phyloP scores from a whole-genome alignment of 192 early-diverging fungal species.

The Obelidium mucronatum region DNA sequence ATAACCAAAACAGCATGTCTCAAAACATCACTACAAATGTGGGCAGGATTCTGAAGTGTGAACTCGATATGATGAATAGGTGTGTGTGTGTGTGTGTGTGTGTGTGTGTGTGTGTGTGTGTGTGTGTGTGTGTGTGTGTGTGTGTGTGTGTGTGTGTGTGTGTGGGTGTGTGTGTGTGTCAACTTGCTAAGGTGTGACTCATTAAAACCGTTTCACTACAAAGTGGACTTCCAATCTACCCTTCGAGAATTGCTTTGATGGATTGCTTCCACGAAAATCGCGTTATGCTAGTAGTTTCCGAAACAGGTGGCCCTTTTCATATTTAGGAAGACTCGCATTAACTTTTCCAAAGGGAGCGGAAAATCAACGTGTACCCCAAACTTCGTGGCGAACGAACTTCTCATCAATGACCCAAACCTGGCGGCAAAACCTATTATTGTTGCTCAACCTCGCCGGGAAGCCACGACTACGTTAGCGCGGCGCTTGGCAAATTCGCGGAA shows the following conservation, averaged over 20 bases:
- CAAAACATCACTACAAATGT: background rate
- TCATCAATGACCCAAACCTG: constrained; percentile 20
- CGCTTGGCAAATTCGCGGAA: constrained; percentile 23
- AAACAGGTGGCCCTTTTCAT: constrained; percentile 12
- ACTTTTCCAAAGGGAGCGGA: constrained; percentile 26
- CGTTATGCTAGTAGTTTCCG: constrained; percentile 22
- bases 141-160: constrained; percentile 9
- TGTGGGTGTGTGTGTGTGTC: constrained; percentile 6
- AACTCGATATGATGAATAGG: constrained; percentile 32
- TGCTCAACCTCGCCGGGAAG: constrained; percentile 44
- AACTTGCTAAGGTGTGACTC: no score
- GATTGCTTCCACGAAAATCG: constrained; percentile 15
- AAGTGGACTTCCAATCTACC: constrained; percentile 38
- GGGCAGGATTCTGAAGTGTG: constrained; percentile 19
- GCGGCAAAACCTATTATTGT: constrained; percentile 38
- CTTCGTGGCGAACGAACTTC: constrained; percentile 36
- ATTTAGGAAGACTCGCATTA: background rate
- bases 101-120: background rate
- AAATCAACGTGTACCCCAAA: constrained; percentile 42
- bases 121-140: constrained; percentile 14
- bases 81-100: constrained; percentile 14
- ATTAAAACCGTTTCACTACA: background rate
- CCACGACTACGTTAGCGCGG: constrained; percentile 41
- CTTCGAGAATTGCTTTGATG: constrained; percentile 4
- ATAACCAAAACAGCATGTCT: no score